Base-by-base conservation (phyloP, 1,284 basidiomycete species). In the Ustilago trichophora region DNA sequence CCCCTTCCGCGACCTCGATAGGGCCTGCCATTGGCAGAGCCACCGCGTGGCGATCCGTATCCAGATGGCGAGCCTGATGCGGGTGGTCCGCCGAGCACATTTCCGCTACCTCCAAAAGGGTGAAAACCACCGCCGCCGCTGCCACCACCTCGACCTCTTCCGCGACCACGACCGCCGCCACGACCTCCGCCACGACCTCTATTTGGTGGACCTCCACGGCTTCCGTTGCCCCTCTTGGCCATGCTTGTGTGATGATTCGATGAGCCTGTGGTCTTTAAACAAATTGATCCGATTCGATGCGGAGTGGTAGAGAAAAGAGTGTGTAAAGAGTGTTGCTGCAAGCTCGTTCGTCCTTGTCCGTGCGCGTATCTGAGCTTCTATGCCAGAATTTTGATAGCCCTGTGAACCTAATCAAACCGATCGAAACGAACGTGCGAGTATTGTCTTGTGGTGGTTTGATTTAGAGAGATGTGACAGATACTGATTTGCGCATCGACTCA, bases 1-100 rank as follows among this genome's bases (percentile, higher is more conserved):
- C 62, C 67, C 19, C 67, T 36, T 10, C 67, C 67, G 15, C 67
- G 51, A 18, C 53, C 62, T 25, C 56, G 47, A 31, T 33, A 60
- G 0, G 56, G 56, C 19, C 51, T 43, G 15, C 62, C 46, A 22
- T 51, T 45, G 15, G 55, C 38, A 11, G 33, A 15, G 18, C 65
- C 65, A 15, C 67, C 56, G 11, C 67, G 59, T n/a, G 60, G 56
- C 7, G 60, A 56, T 18, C 43, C 35, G 36, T 52, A 48, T 5
- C 41, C 60, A 6, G 59, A 47, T 12, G 45, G 37, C 15, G 46
- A 48, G 18, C 49, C 19, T n/a, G n/a, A n/a, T n/a, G n/a, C n/a
- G 33, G 18, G 24, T 15, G 47, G 22, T 15, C 33, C 46, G 16
- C 41, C 57, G 15, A 66, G 57, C 6, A 52, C 29, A 19, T 66